Evolutionary conservation across 2,329 filamentous ascomycete genomes (phyloP).

Genomic region (Fusarium circinatum): DNA sequence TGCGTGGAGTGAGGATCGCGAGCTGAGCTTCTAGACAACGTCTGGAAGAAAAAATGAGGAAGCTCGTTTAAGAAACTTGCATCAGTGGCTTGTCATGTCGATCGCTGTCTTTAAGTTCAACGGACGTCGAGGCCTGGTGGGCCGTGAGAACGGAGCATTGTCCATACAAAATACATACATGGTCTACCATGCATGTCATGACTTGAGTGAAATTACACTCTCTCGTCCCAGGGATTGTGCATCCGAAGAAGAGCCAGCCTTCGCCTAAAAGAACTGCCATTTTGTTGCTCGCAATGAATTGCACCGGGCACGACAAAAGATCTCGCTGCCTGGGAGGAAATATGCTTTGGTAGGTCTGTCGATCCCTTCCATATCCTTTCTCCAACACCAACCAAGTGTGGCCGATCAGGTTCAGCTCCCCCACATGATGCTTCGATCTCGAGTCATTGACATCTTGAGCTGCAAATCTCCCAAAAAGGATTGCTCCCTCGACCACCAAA

Average conservation of each 20-base stretch:
- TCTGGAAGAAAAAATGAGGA: constrained; percentile 7
- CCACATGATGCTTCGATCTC: constrained; percentile 1
- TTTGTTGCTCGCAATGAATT: not conserved
- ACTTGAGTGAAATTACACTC: not conserved
- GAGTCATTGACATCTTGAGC: constrained; percentile 5
- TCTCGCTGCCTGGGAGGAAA: not conserved
- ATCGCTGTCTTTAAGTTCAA: constrained; percentile 16
- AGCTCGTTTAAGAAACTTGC: not conserved
- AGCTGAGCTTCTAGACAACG: constrained; percentile 6
- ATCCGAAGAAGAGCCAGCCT: not conserved
- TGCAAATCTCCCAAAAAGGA: not conserved
- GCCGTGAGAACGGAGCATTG: not conserved
- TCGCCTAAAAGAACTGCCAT: not conserved
- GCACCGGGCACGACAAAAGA: not conserved
- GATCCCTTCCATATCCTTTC: constrained; percentile 6
- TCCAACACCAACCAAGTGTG: not conserved
- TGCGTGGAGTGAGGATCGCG: not conserved
- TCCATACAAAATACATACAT: not conserved
- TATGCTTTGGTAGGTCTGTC: constrained; percentile 9
- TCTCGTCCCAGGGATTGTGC: not conserved
- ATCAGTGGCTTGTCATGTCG: constrained; percentile 3
- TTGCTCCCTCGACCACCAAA: not conserved
- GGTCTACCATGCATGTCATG: not conserved
- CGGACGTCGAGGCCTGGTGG: not conserved
- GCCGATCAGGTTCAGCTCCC: constrained; percentile 16